phyloP scores from a whole-genome alignment of 1,284 basidiomycete species.

The Pholiota adiposa region DNA sequence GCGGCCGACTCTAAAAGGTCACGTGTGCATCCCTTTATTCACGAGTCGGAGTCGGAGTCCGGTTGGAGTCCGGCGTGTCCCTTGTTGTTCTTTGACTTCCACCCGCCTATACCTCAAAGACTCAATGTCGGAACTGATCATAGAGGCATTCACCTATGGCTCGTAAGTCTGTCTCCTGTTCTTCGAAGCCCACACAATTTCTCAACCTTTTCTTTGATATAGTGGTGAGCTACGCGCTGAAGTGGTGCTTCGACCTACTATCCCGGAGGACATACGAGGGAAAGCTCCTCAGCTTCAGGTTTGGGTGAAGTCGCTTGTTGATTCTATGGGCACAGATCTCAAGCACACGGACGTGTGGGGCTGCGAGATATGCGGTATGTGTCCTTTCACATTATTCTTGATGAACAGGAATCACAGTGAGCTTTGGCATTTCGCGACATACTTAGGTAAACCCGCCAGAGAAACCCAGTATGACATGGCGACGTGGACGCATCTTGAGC shows the following conservation, averaged over 20 bases:
- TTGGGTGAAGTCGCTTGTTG: slow-evolving; percentile 11
- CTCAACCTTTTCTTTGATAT: not conserved
- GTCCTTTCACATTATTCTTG: no score
- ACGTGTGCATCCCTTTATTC: no score
- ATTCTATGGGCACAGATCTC: slow-evolving; percentile 13
- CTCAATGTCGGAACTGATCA: not conserved
- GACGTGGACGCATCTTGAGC: slow-evolving; percentile 19
- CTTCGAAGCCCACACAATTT: not conserved
- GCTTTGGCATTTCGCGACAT: no score
- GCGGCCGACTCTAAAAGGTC: no score
- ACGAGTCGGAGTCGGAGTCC: no score
- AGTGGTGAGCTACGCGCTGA: slow-evolving; percentile 18
- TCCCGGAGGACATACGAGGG: slow-evolving; percentile 14
- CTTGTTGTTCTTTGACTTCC: no score
- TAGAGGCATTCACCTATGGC: slow-evolving; percentile 19
- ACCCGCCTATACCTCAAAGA: no score
- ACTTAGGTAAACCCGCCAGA: slow-evolving; percentile 21
- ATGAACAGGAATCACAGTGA: no score
- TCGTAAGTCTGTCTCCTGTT: slow-evolving; percentile 1
- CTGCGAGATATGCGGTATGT: slow-evolving; percentile 20
- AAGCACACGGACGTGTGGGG: slow-evolving; percentile 22
- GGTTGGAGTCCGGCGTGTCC: no score
- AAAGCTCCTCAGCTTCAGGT: slow-evolving; percentile 1
- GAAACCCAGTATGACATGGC: slow-evolving; percentile 17
- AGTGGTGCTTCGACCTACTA: slow-evolving; percentile 18